Evolutionary conservation across 345 rosid species (phyloP), one percentile per base, ranked within the genome.

Genomic region (Bruguiera gymnorhiza): DNA sequence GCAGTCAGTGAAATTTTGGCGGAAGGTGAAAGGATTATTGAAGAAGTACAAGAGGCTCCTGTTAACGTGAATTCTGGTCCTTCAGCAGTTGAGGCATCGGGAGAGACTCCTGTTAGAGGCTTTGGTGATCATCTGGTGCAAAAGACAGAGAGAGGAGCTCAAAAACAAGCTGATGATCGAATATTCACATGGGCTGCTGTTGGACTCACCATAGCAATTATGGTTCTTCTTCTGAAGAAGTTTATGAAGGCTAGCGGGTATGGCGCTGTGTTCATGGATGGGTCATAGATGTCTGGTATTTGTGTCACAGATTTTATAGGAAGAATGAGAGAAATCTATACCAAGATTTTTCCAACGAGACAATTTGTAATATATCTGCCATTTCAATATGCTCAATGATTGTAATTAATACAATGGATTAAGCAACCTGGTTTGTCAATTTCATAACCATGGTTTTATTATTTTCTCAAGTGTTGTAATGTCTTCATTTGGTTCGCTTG

Each of bases 191-290:
- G 75, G 96, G 97, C 98, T 6, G 96, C 92, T 0, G 85, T 90
- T 53, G 99, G 97, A 63, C 93, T 95, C 50, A 83, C 97, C 34
- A 65, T 95, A 13, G 97, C 97, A 20, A 94, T 92, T 69, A 56
- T 92, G 79, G 92, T 81, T 78, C 98, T 94, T 70, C 78, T 94
- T 73, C 78, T 94, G 76, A 92, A 90, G 86, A 95, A 95, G 82
- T 87, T 89, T 67, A 82, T 90, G 85, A 84, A 91, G 80, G 81
- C 97, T 39, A 82, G 84, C 52, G 93, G 96, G 62, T 86, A 85
- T 57, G 93, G 91, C 60, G 81, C 97, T 59, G 78, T 91, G 55
- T 84, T 90, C 83, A 85, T 90, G 91, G 93, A 87, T 76, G 87
- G 82, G 62, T 94, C 98, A 4, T 94, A 83, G 67, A 43, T 43